Evolutionary conservation across 768 basidiomycete genomes (phyloP).

Genomic region (Suillus fuscotomentosus): DNA sequence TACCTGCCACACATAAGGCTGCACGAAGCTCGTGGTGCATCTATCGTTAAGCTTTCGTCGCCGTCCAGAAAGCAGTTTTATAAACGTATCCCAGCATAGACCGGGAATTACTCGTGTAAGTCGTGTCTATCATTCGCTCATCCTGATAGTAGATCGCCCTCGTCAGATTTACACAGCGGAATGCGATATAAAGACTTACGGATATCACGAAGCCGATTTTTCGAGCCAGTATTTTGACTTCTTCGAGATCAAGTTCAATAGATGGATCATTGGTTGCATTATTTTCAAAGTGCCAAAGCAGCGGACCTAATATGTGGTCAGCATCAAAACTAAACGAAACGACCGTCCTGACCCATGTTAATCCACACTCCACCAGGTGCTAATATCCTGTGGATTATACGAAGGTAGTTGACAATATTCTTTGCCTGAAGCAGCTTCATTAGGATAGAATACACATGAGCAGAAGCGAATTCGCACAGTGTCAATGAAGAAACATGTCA

Average conservation of each 20-base stretch:
- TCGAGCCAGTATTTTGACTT: slow-evolving; percentile 73
- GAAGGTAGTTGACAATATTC: slow-evolving; percentile 88
- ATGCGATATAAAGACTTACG: slow-evolving; percentile 42
- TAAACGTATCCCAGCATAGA: slow-evolving; percentile 87
- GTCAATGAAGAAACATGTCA: slow-evolving; percentile 98
- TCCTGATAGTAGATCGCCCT: slow-evolving; percentile 46
- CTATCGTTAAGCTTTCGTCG: slow-evolving; percentile 38
- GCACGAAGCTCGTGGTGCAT: not conserved
- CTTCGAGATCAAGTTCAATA: slow-evolving; percentile 87
- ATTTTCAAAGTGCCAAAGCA: slow-evolving; percentile 98
- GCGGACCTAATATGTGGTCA: slow-evolving; percentile 54
- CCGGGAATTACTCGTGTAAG: slow-evolving; percentile 80
- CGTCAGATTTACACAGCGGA: not conserved
- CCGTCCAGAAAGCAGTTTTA: slow-evolving; percentile 83
- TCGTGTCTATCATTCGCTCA: slow-evolving; percentile 76
- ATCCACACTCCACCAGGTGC: slow-evolving; percentile 90
- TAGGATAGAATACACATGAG: not conserved
- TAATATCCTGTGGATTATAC: slow-evolving; percentile 81
- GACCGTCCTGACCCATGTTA: slow-evolving; percentile 62
- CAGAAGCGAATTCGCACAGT: slow-evolving; percentile 51
- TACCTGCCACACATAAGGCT: not conserved
- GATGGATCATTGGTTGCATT: slow-evolving; percentile 77
- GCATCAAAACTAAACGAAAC: not conserved
- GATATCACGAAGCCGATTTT: slow-evolving; percentile 80
- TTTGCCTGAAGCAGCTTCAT: slow-evolving; percentile 56